Evolutionary conservation across 2,329 filamentous ascomycete species (phyloP).

Genomic region (Alternaria sp.): DNA sequence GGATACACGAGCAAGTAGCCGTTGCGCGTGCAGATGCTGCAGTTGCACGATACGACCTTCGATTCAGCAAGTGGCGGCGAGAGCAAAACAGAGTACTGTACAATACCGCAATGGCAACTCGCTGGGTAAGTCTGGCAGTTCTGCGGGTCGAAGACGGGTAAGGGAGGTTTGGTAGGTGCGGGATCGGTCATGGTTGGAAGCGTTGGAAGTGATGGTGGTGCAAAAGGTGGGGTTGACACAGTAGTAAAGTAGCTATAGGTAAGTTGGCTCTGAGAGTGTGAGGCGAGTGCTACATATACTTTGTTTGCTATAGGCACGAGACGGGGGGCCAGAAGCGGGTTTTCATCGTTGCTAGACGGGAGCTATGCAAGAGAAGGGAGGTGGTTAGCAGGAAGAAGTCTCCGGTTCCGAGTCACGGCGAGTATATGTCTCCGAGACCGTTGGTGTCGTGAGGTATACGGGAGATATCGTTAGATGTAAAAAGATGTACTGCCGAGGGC

Average conservation of each 20-base stretch:
- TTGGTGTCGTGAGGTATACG: not conserved
- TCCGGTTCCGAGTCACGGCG: conserved; percentile 5
- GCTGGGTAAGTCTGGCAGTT: conserved; percentile 39
- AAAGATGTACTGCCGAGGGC: not conserved
- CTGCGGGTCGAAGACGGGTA: not conserved
- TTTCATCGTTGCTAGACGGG: not conserved
- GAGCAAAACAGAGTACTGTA: conserved; percentile 59
- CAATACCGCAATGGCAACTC: conserved; percentile 62
- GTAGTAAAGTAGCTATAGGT: not conserved
- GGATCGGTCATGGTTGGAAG: not conserved
- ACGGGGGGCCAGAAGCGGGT: not conserved
- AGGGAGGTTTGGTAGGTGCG: not conserved
- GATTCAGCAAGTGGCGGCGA: conserved; percentile 59
- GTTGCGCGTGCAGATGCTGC: conserved; percentile 60
- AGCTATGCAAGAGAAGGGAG: not conserved
- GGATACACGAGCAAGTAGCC: conserved; percentile 60
- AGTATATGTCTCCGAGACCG: conserved; percentile 8
- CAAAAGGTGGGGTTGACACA: conserved; percentile 9
- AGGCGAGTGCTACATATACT: conserved; percentile 15
- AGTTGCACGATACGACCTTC: conserved; percentile 60
- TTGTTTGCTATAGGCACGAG: conserved; percentile 17
- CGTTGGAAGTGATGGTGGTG: conserved; percentile 1
- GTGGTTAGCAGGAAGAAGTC: conserved; percentile 5
- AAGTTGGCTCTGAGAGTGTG: not conserved
- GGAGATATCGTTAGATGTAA: not conserved